Conservation (phyloP, 2,329 filamentous ascomycete species). For the Cladosporium sp. region DNA sequence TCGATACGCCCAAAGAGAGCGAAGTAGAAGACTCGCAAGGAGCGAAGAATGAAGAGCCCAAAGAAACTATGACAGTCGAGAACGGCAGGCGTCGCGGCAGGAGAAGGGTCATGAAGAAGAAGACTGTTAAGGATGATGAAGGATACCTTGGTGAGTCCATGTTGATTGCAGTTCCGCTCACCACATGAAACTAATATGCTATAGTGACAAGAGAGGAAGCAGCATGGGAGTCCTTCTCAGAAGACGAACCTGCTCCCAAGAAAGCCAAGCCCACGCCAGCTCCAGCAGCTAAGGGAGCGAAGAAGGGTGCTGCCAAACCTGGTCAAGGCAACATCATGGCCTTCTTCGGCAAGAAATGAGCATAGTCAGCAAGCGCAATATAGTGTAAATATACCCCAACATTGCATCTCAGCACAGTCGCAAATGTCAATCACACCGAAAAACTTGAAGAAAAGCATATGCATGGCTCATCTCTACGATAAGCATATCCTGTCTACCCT, state of each 20-base stretch:
- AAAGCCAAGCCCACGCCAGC: slow-evolving; percentile 52
- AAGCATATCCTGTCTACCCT: background rate
- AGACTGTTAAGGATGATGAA: slow-evolving; percentile 81
- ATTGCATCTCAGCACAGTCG: background rate
- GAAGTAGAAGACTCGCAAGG: slow-evolving; percentile 58
- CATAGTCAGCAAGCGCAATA: slow-evolving; percentile 2
- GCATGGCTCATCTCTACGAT: background rate
- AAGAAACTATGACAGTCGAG: slow-evolving; percentile 52
- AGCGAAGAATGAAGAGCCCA: slow-evolving; percentile 36
- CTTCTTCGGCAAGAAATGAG: slow-evolving; percentile 80
- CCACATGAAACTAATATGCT: slow-evolving; percentile 23
- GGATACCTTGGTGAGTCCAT: slow-evolving; percentile 74
- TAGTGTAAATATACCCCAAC: slow-evolving; percentile 13
- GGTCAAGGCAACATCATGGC: slow-evolving; percentile 85
- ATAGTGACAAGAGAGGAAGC: slow-evolving; percentile 81
- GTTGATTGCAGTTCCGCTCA: background rate
- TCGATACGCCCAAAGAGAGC: slow-evolving; percentile 8
- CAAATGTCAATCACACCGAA: background rate
- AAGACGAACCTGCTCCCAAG: slow-evolving; percentile 70
- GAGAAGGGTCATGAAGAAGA: slow-evolving; percentile 83
- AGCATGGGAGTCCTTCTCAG: slow-evolving; percentile 90
- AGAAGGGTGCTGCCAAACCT: slow-evolving; percentile 44
- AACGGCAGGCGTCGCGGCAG: slow-evolving; percentile 73
- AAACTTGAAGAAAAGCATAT: background rate
- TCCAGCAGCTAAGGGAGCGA: slow-evolving; percentile 50